These are phyloP conservation scores for Saccharomycopsis fibuligera DNA, from an alignment of 805 yeast genomes.

Conservation along the genomic window DNA sequence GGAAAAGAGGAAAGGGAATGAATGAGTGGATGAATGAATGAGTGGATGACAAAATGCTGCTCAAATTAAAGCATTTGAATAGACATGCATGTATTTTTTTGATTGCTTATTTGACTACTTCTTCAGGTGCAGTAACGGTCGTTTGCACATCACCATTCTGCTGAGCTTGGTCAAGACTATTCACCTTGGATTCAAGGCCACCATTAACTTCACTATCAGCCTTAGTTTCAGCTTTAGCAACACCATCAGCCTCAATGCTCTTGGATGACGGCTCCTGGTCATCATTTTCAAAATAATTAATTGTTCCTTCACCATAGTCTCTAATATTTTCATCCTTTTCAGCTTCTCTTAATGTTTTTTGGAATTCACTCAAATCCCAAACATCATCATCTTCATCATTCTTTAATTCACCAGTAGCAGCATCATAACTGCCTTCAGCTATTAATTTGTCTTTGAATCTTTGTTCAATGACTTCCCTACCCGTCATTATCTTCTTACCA, in stretches of 20 bases:
- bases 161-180: background rate
- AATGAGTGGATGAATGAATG: too few relatives aligned
- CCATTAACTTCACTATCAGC: background rate
- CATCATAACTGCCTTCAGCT: constrained; percentile 38
- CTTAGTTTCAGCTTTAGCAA: background rate
- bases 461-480: constrained; percentile 62
- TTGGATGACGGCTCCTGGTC: background rate
- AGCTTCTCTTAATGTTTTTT: constrained; percentile 31
- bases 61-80: too few relatives aligned
- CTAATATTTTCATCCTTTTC: constrained; percentile 40
- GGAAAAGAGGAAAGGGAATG: too few relatives aligned
- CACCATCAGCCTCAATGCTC: constrained; percentile 1
- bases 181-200: background rate
- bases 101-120: background rate
- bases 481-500: constrained; percentile 49
- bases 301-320: constrained; percentile 67
- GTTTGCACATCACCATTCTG: background rate
- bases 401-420: constrained; percentile 36
- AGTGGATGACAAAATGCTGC: too few relatives aligned
- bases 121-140: background rate
- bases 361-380: constrained; percentile 39
- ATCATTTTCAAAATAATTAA: background rate
- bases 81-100: too few relatives aligned
- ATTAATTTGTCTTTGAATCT: constrained; percentile 48
- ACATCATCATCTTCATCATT: constrained; percentile 26